A percentile compares a stretch with the other conserved stretches of the same genome.
These are phyloP conservation scores for Lolium perenne DNA, from an alignment of 176 grass and related monocot genomes.

Conservation along the genomic window DNA sequence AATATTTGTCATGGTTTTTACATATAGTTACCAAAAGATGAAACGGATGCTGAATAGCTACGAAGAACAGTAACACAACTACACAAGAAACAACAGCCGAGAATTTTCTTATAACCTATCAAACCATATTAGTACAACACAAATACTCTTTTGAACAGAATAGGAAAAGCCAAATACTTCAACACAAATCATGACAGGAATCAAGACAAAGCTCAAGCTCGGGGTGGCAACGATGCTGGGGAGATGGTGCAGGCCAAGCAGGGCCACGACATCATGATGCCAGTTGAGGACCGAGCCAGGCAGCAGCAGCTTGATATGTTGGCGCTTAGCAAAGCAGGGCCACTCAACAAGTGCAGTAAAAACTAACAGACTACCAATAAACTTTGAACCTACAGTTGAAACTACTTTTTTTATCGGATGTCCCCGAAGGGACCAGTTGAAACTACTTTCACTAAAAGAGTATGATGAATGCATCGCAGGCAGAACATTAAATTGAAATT, in stretches of 20 bases:
- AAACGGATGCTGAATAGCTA: conserved; percentile 26
- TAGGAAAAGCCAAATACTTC: neutral
- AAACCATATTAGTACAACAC: conserved; percentile 3
- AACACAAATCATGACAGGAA: neutral
- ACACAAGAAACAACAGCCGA: neutral
- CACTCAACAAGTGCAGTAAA: conserved; percentile 3
- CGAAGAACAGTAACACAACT: neutral
- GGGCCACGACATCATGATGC: neutral
- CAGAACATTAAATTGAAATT: conserved; percentile 31
- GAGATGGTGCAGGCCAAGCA: neutral
- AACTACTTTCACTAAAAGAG: neutral
- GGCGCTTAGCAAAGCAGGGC: neutral
- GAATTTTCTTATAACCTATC: conserved; percentile 12
- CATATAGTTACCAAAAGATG: conserved; percentile 13
- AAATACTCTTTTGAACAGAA: neutral
- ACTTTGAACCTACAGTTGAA: conserved; percentile 20
- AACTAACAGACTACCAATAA: conserved; percentile 25
- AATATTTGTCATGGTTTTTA: conserved; percentile 14
- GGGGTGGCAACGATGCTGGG: neutral
- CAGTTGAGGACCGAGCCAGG: neutral
- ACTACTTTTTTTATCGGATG: neutral
- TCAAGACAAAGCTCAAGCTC: neutral
- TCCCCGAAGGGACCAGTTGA: neutral
- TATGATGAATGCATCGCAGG: neutral
- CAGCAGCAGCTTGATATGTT: neutral